These are phyloP conservation scores for Corymbia calophylla DNA, from an alignment of 441 rosid genomes.

Conservation along the genomic window DNA sequence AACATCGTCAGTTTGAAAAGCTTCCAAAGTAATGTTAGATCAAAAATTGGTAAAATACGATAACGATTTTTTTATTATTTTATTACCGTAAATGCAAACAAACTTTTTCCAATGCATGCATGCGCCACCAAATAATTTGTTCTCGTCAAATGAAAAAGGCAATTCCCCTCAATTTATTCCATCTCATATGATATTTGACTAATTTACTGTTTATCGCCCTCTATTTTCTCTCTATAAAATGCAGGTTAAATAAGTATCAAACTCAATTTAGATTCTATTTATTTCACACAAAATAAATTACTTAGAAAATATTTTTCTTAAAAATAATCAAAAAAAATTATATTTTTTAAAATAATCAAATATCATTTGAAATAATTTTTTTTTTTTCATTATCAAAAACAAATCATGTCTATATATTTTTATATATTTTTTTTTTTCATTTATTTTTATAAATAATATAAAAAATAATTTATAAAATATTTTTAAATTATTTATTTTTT, in stretches of 20 bases:
- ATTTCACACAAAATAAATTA: not conserved
- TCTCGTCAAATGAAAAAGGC: not conserved
- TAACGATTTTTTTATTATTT: not conserved
- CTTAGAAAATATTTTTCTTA: no score
- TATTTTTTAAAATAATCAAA: no score
- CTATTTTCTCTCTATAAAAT: not conserved
- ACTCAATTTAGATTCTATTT: not conserved
- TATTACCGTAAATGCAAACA: not conserved
- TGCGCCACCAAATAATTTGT: not conserved
- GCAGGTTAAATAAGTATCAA: not conserved
- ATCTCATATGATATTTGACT: not conserved
- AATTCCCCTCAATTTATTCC: not conserved
- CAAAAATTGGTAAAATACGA: not conserved
- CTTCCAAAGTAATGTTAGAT: not conserved
- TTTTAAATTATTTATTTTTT: not conserved
- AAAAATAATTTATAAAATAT: not conserved
- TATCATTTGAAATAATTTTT: not conserved
- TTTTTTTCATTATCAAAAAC: not conserved
- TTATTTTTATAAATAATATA: not conserved
- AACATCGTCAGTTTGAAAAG: not conserved
- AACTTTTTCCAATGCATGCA: not conserved
- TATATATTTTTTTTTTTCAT: no score
- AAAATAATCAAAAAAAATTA: rapidly evolving
- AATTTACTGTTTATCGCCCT: not conserved
- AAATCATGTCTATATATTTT: not conserved